These are phyloP conservation scores for Linnemannia zychae DNA, from an alignment of 192 early-diverging fungal species.

Conservation along the genomic window DNA sequence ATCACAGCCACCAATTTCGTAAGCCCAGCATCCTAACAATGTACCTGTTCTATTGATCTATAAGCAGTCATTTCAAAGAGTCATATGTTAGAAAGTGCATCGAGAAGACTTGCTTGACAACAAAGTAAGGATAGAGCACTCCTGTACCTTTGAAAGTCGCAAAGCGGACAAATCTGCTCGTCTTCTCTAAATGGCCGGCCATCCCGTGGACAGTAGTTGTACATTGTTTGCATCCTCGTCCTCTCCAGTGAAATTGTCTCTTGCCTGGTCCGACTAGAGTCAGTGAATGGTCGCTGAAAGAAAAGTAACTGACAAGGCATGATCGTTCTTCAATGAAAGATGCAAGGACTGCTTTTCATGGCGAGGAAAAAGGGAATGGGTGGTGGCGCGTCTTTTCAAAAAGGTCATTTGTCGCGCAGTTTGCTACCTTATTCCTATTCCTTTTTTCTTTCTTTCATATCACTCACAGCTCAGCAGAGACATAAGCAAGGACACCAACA, in stretches of 20 bases:
- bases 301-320: too few relatives aligned
- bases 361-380: background rate
- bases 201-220: slow-evolving; percentile 55
- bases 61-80: background rate
- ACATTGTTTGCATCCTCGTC: slow-evolving; percentile 31
- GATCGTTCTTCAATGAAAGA: too few relatives aligned
- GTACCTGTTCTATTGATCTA: slow-evolving; percentile 40
- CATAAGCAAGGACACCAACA: background rate
- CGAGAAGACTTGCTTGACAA: background rate
- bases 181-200: slow-evolving; percentile 45
- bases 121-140: background rate
- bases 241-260: background rate
- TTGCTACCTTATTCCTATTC: background rate
- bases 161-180: slow-evolving; percentile 49
- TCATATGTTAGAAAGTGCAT: background rate
- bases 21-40: background rate
- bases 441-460: background rate
- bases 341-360: slow-evolving; percentile 9
- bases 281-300: too few relatives aligned
- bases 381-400: background rate
- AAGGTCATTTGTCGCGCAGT: slow-evolving; percentile 10
- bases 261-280: background rate
- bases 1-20: too few relatives aligned
- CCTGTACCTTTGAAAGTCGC: slow-evolving; percentile 50
- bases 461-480: background rate